phyloP scores from a whole-genome alignment of 805 yeast species.

The Candida xyloterini region DNA sequence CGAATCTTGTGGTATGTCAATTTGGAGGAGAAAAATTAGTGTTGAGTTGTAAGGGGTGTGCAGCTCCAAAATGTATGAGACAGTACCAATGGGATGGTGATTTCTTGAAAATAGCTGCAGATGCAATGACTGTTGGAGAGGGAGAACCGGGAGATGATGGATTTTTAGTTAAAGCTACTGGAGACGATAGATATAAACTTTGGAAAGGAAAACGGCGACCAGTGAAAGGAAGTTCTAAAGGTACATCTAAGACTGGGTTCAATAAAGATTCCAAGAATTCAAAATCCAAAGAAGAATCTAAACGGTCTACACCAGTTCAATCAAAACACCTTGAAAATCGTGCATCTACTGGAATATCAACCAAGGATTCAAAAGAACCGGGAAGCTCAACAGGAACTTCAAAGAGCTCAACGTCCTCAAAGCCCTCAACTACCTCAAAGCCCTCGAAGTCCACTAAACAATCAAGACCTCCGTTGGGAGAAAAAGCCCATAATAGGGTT shows the following conservation, averaged over 20 bases:
- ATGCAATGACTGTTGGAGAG: slow-evolving; percentile 2
- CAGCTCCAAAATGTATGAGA: background rate
- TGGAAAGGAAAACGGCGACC: slow-evolving; percentile 2
- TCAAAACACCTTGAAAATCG: no score
- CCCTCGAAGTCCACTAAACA: no score
- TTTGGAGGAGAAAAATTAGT: slow-evolving; percentile 6
- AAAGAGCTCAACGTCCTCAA: no score
- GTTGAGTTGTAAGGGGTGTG: background rate
- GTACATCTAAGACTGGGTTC: no score
- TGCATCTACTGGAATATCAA: background rate
- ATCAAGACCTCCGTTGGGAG: no score
- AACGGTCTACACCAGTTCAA: background rate
- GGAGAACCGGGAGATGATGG: slow-evolving; percentile 2
- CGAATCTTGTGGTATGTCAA: slow-evolving; percentile 6
- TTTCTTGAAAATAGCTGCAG: slow-evolving; percentile 9
- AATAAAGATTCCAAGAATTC: background rate
- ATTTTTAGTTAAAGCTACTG: slow-evolving; percentile 3
- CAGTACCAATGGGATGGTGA: slow-evolving; percentile 7
- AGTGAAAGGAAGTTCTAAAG: background rate
- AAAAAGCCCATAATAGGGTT: background rate
- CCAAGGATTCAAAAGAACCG: background rate
- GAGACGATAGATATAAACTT: slow-evolving; percentile 3
- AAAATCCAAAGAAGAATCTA: background rate
- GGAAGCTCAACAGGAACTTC: no score
- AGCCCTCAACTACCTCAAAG: no score